Evolutionary conservation across 2,329 filamentous ascomycete genomes (phyloP).

Genomic region (Blastomyces gilchristii): DNA sequence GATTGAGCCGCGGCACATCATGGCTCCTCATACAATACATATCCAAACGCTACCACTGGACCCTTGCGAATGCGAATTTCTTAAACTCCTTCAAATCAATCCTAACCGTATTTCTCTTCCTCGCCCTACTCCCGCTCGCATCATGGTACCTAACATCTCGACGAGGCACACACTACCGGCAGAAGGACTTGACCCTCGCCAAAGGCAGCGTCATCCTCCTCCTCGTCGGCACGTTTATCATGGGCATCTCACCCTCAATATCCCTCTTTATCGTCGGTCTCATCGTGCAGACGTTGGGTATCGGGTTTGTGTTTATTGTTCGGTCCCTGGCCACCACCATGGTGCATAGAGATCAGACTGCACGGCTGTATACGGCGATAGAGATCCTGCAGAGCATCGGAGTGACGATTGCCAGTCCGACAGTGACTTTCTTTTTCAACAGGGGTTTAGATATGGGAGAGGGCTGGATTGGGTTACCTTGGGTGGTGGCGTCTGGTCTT

Average conservation of each 20-base stretch:
- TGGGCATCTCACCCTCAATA: constrained; percentile 37
- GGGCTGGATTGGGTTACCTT: constrained; percentile 40
- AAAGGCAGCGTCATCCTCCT: constrained; percentile 37
- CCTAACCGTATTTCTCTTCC: constrained; percentile 37
- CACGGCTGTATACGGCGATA: constrained; percentile 40
- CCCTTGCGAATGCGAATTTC: constrained; percentile 34
- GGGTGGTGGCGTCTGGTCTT: constrained; percentile 30
- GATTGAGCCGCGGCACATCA: constrained; percentile 38
- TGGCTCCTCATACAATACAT: constrained; percentile 42
- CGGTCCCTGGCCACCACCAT: constrained; percentile 40
- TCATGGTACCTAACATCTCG: constrained; percentile 30
- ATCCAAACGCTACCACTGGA: constrained; percentile 42
- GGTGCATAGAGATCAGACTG: constrained; percentile 39
- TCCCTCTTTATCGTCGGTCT: constrained; percentile 36
- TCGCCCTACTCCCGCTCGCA: constrained; percentile 37
- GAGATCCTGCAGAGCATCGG: constrained; percentile 41
- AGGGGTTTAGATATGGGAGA: constrained; percentile 38
- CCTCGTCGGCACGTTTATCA: constrained; percentile 35
- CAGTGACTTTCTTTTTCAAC: constrained; percentile 38
- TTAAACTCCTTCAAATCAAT: constrained; percentile 39
- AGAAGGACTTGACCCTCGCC: constrained; percentile 38
- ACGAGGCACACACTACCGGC: constrained; percentile 28
- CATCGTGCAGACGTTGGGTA: constrained; percentile 39
- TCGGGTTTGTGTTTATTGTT: constrained; percentile 39
- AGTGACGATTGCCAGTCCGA: constrained; percentile 37